phyloP scores from a whole-genome alignment of 2,329 filamentous ascomycete genomes.

The Ceratocystis lukuohia region DNA sequence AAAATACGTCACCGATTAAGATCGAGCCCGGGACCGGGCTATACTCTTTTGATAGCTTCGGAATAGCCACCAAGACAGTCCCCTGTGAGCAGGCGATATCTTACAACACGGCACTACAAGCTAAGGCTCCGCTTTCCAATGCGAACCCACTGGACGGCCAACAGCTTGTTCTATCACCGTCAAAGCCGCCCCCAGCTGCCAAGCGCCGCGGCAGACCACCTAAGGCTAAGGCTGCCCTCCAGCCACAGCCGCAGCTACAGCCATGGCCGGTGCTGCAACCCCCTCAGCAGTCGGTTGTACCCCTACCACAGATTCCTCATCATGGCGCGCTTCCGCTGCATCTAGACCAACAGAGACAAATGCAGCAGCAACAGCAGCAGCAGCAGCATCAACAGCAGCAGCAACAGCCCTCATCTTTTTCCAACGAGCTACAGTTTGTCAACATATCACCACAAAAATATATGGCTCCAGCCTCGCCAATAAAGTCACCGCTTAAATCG shows the following conservation, averaged over 20 bases:
- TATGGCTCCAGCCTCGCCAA: slow-evolving; percentile 6
- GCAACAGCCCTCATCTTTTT: background rate
- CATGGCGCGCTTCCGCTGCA: background rate
- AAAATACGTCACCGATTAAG: slow-evolving; percentile 11
- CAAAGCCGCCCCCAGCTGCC: background rate
- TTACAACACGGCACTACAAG: too few relatives aligned
- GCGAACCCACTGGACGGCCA: background rate
- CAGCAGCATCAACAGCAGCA: background rate
- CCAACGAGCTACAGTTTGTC: background rate
- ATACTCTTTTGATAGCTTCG: background rate
- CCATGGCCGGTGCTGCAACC: slow-evolving; percentile 4
- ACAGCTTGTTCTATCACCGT: background rate
- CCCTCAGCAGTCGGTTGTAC: background rate
- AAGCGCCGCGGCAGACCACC: slow-evolving; percentile 17
- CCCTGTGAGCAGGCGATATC: background rate
- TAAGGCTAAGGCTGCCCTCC: slow-evolving; percentile 8
- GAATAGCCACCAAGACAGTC: background rate
- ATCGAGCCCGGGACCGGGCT: background rate
- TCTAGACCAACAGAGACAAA: background rate
- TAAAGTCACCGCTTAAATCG: slow-evolving; percentile 14
- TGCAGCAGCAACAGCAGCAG: background rate
- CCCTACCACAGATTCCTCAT: background rate
- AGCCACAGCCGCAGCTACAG: slow-evolving; percentile 8
- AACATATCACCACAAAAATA: slow-evolving; percentile 15
- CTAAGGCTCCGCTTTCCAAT: background rate